phyloP scores from a whole-genome alignment of 352 stramenopile species.

The Phytopythium ostracodes region DNA sequence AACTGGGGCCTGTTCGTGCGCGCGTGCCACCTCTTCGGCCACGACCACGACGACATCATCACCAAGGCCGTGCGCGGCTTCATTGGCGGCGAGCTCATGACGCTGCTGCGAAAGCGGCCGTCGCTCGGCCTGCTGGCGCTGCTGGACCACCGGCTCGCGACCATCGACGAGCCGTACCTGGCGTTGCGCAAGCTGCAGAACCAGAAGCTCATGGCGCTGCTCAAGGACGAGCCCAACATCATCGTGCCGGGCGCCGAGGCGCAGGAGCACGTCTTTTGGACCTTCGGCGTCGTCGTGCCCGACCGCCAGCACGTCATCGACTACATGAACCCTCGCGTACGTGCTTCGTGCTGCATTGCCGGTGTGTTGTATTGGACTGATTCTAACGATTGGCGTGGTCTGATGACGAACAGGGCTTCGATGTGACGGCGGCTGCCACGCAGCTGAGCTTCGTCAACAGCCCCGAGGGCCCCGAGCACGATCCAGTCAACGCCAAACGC shows the following conservation, averaged over 20 bases:
- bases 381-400: not conserved
- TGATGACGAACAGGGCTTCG: conserved; percentile 46
- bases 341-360: not conserved
- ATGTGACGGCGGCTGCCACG: conserved; percentile 72
- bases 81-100: conserved; percentile 68
- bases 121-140: conserved; percentile 70
- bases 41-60: conserved; percentile 75
- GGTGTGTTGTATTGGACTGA: not conserved
- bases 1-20: conserved; percentile 74
- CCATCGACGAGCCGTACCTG: conserved; percentile 65
- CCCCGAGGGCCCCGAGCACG: conserved; percentile 39
- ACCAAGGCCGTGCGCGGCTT: conserved; percentile 79
- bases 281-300: conserved; percentile 71
- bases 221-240: conserved; percentile 54
- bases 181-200: conserved; percentile 65
- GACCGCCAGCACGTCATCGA: conserved; percentile 44
- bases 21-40: conserved; percentile 44
- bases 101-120: conserved; percentile 64
- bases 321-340: conserved; percentile 75
- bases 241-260: conserved; percentile 54
- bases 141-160: conserved; percentile 57
- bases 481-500: conserved; percentile 55
- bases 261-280: conserved; percentile 74
- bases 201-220: conserved; percentile 45
- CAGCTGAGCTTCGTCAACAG: conserved; percentile 65